Evolutionary conservation across 1,139 yeast species (phyloP).

Genomic region (Hansenula lynferdii): DNA sequence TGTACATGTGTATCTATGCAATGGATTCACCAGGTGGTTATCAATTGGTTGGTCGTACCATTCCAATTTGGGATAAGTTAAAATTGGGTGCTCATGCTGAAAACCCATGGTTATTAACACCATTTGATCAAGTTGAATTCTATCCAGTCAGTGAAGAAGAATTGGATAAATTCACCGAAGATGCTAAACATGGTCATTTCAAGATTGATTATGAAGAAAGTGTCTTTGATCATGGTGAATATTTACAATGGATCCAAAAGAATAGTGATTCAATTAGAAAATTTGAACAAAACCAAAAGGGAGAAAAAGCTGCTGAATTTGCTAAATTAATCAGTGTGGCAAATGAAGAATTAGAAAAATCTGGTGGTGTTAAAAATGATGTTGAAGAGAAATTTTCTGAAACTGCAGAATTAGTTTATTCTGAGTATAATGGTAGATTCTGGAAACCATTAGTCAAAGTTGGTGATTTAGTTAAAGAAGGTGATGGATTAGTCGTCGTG

Average conservation of each 20-base stretch:
- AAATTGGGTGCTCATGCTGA: slow-evolving; percentile 64
- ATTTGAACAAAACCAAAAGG: slow-evolving; percentile 64
- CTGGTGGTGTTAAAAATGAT: slow-evolving; percentile 34
- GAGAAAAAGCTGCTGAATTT: slow-evolving; percentile 81
- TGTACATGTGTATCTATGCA: slow-evolving; percentile 97
- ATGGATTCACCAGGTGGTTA: slow-evolving; percentile 99
- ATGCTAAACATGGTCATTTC: slow-evolving; percentile 78
- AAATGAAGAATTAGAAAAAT: slow-evolving; percentile 64
- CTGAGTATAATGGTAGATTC: slow-evolving; percentile 93
- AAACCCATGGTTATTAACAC: slow-evolving; percentile 84
- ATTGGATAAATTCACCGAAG: slow-evolving; percentile 64
- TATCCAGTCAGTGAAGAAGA: slow-evolving; percentile 87
- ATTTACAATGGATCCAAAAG: slow-evolving; percentile 71
- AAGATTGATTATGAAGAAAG: slow-evolving; percentile 69
- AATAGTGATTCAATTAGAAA: slow-evolving; percentile 68
- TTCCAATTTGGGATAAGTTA: slow-evolving; percentile 96
- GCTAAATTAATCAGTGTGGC: slow-evolving; percentile 78
- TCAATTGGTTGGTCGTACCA: slow-evolving; percentile 92
- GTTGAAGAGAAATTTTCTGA: slow-evolving; percentile 60
- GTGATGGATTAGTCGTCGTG: slow-evolving; percentile 80
- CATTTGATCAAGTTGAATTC: slow-evolving; percentile 92
- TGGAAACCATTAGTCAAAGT: slow-evolving; percentile 86
- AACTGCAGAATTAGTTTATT: slow-evolving; percentile 76
- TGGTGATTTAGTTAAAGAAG: slow-evolving; percentile 71
- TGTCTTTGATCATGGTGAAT: slow-evolving; percentile 77